A percentile compares a stretch with the other conserved stretches of the same genome.
These are phyloP conservation scores for Lentinus polychrous DNA, from an alignment of 1,284 basidiomycete genomes.

Conservation along the genomic window DNA sequence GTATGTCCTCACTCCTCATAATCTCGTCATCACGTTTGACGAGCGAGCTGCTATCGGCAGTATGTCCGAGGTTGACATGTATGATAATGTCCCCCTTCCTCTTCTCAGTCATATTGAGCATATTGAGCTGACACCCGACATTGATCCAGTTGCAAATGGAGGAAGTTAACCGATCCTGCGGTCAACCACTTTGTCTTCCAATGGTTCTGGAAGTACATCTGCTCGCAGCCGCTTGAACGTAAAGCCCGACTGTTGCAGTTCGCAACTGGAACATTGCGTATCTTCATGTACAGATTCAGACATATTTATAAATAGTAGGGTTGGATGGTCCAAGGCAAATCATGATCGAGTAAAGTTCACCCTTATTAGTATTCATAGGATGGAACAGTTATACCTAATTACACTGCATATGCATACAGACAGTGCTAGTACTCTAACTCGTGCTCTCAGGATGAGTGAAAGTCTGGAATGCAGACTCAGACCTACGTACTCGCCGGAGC, in stretches of 20 bases:
- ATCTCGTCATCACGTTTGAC: slow-evolving; percentile 96
- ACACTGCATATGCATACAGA: too few species aligned
- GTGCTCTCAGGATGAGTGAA: too few species aligned
- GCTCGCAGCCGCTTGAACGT: slow-evolving; percentile 93
- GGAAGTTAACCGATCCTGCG: slow-evolving; percentile 83
- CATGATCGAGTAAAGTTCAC: too few species aligned
- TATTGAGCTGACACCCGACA: slow-evolving; percentile 2
- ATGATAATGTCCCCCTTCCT: slow-evolving; percentile 24
- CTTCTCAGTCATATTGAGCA: slow-evolving; percentile 1
- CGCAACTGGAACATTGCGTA: slow-evolving; percentile 94
- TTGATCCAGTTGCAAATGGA: slow-evolving; percentile 78
- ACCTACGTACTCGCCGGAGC: too few species aligned
- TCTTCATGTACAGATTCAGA: too few species aligned
- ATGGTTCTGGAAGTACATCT: slow-evolving; percentile 99
- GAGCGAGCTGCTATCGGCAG: slow-evolving; percentile 98
- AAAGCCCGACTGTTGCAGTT: slow-evolving; percentile 94
- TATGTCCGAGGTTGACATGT: slow-evolving; percentile 98
- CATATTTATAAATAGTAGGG: too few species aligned
- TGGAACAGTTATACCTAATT: too few species aligned
- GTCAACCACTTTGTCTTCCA: slow-evolving; percentile 93
- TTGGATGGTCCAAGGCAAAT: too few species aligned
- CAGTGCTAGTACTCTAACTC: too few species aligned
- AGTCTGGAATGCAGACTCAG: too few species aligned
- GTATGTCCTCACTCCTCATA: slow-evolving; percentile 92
- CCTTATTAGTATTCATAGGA: too few species aligned